Percentiles rank a stretch among this genome's conserved stretches.
Evolutionary conservation across 2,329 filamentous ascomycete species (phyloP).

Genomic region (Hymenoscyphus repandus): DNA sequence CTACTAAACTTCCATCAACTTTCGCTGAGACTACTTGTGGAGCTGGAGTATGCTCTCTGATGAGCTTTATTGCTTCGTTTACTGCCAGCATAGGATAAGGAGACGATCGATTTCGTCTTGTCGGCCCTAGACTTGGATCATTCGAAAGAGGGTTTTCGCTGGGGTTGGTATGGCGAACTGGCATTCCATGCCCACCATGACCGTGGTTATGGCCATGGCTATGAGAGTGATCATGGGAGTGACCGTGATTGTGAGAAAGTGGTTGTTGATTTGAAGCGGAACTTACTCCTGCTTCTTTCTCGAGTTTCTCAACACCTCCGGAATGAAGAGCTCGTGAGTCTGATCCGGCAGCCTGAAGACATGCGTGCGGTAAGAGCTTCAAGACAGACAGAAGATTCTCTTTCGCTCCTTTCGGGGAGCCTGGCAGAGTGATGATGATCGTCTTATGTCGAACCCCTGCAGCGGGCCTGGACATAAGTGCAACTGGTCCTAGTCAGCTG

Average conservation of each 20-base stretch:
- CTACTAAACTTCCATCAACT: constrained; percentile 63
- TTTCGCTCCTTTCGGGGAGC: constrained; percentile 89
- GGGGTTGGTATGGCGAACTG: constrained; percentile 68
- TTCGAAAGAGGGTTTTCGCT: constrained; percentile 54
- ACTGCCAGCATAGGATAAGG: constrained; percentile 92
- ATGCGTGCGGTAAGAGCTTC: constrained; percentile 93
- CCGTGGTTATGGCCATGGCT: constrained; percentile 50
- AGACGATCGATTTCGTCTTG: constrained; percentile 72
- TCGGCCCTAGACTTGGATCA: constrained; percentile 55
- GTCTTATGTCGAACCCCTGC: constrained; percentile 80
- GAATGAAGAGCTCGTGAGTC: constrained; percentile 75
- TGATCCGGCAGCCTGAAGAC: constrained; percentile 75
- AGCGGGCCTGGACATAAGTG: constrained; percentile 91
- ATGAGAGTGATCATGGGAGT: constrained; percentile 40
- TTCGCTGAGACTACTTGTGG: constrained; percentile 51
- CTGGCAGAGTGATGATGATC: constrained; percentile 82
- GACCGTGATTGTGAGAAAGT: constrained; percentile 46
- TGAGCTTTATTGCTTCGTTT: constrained; percentile 68
- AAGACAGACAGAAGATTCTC: constrained; percentile 89
- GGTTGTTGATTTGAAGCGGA: constrained; percentile 25
- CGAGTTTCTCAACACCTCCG: constrained; percentile 77
- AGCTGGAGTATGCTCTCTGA: constrained; percentile 66
- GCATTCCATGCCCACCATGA: constrained; percentile 52
- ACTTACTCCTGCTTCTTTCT: constrained; percentile 69
- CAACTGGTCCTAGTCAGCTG: constrained; percentile 53